Conservation (phyloP, 495 filamentous ascomycete genomes). For the Aspergillus biplanus region DNA sequence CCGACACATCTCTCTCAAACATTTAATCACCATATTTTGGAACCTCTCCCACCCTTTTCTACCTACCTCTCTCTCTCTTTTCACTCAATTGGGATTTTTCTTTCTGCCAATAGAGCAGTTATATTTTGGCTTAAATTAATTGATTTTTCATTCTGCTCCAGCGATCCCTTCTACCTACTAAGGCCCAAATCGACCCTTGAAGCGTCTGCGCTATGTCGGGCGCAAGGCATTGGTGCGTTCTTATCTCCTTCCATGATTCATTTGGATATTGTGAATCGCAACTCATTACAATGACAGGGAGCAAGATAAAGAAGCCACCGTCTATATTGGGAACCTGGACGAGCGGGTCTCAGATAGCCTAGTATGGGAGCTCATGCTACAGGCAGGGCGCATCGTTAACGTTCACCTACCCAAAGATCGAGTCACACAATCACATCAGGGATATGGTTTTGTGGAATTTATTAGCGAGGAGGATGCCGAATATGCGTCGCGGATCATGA, state of each 20-base stretch:
- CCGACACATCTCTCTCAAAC: slow-evolving; percentile 19
- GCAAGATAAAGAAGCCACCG: slow-evolving; percentile 97
- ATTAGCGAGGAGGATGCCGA: slow-evolving; percentile 95
- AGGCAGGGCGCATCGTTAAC: slow-evolving; percentile 94
- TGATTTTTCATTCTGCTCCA: background rate
- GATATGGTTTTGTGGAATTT: slow-evolving; percentile 98
- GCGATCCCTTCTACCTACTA: background rate
- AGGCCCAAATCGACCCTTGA: slow-evolving; percentile 11
- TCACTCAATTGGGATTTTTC: background rate
- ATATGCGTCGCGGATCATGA: slow-evolving; percentile 96
- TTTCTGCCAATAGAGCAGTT: background rate
- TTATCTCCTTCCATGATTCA: background rate
- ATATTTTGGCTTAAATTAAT: background rate
- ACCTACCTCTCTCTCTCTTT: slow-evolving; percentile 1
- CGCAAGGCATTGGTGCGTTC: slow-evolving; percentile 76
- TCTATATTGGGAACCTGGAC: slow-evolving; percentile 98
- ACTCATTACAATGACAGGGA: slow-evolving; percentile 62
- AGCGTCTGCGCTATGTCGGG: slow-evolving; percentile 60
- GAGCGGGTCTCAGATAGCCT: slow-evolving; percentile 90
- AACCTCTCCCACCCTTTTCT: background rate
- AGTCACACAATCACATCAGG: slow-evolving; percentile 94
- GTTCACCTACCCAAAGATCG: slow-evolving; percentile 97
- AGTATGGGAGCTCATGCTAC: slow-evolving; percentile 97
- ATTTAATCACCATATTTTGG: slow-evolving; percentile 5
- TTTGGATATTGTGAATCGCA: background rate